These are phyloP conservation scores for Pseudozyma hubeiensis DNA, from an alignment of 1,284 basidiomycete genomes.

Conservation along the genomic window DNA sequence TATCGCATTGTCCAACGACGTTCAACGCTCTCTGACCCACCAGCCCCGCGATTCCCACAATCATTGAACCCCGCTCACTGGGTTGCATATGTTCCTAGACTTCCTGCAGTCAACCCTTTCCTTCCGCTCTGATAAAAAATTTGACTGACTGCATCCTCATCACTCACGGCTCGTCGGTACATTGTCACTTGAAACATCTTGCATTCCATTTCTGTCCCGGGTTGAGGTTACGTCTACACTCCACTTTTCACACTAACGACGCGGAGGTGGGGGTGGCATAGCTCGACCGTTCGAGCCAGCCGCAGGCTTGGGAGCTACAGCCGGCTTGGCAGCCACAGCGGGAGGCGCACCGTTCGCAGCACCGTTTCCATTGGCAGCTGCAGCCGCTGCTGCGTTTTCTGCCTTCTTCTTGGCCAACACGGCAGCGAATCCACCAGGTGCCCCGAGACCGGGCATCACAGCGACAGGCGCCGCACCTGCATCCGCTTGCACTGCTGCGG, in stretches of 20 bases:
- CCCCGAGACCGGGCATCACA: slow-evolving; percentile 70
- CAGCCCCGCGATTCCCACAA: no score
- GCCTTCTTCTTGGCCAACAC: slow-evolving; percentile 70
- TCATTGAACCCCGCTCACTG: no score
- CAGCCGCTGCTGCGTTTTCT: slow-evolving; percentile 54
- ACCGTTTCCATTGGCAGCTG: slow-evolving; percentile 24
- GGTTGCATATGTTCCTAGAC: no score
- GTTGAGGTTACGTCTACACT: background rate
- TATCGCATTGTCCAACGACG: no score
- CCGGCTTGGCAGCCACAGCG: slow-evolving; percentile 27
- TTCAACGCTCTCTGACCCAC: no score
- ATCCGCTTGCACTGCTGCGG: slow-evolving; percentile 59
- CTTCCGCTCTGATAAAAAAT: no score
- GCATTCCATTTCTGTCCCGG: no score
- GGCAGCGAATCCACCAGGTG: slow-evolving; percentile 69
- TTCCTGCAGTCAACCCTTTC: no score
- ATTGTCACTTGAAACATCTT: no score
- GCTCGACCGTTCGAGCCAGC: slow-evolving; percentile 40
- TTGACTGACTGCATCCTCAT: no score
- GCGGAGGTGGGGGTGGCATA: slow-evolving; percentile 53
- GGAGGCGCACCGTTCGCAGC: slow-evolving; percentile 21
- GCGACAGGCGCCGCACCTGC: slow-evolving; percentile 68
- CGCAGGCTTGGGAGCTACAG: slow-evolving; percentile 49
- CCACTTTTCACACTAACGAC: slow-evolving; percentile 8
- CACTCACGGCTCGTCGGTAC: no score